A percentile compares a stretch with the other conserved stretches of the same genome.
These are phyloP conservation scores for Lecanoromycetidae sp. DNA, from an alignment of 2,329 filamentous ascomycete genomes.

Conservation along the genomic window DNA sequence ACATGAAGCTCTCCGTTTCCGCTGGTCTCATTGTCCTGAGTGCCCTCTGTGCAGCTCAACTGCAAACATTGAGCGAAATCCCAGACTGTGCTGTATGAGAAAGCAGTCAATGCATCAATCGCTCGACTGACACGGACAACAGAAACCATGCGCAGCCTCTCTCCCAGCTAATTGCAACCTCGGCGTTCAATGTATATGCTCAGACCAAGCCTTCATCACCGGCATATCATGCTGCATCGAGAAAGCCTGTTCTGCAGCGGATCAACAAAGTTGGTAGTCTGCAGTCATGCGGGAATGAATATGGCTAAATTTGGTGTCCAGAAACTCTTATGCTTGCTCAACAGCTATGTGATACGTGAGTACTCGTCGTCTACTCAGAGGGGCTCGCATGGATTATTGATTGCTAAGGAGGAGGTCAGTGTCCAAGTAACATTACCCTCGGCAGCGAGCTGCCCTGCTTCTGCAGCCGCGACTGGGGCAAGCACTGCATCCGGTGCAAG, in stretches of 20 bases:
- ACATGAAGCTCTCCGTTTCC: slow-evolving; percentile 40
- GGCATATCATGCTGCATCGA: slow-evolving; percentile 19
- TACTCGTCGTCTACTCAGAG: too few relatives aligned
- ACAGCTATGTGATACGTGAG: slow-evolving; percentile 18
- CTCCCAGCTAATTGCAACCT: slow-evolving; percentile 16
- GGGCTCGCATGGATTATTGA: background rate
- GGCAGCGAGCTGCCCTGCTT: slow-evolving; percentile 18
- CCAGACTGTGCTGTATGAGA: slow-evolving; percentile 46
- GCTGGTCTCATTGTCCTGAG: slow-evolving; percentile 43
- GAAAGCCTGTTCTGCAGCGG: slow-evolving; percentile 12
- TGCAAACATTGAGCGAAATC: slow-evolving; percentile 31
- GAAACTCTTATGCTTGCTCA: slow-evolving; percentile 18
- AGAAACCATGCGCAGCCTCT: slow-evolving; percentile 18
- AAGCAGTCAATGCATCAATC: slow-evolving; percentile 18
- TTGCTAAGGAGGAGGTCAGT: slow-evolving; percentile 7
- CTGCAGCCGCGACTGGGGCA: slow-evolving; percentile 9
- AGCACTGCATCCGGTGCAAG: background rate
- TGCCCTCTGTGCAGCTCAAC: slow-evolving; percentile 33
- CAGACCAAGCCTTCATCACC: slow-evolving; percentile 15
- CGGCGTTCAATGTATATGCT: slow-evolving; percentile 20
- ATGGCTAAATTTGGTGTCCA: slow-evolving; percentile 1
- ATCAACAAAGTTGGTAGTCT: slow-evolving; percentile 18
- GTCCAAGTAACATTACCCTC: slow-evolving; percentile 13
- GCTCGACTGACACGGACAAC: slow-evolving; percentile 2
- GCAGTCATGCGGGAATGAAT: background rate